Evolutionary conservation across 164 flowering plant species (phyloP).

Genomic region (Chloranthus sessilifolius): DNA sequence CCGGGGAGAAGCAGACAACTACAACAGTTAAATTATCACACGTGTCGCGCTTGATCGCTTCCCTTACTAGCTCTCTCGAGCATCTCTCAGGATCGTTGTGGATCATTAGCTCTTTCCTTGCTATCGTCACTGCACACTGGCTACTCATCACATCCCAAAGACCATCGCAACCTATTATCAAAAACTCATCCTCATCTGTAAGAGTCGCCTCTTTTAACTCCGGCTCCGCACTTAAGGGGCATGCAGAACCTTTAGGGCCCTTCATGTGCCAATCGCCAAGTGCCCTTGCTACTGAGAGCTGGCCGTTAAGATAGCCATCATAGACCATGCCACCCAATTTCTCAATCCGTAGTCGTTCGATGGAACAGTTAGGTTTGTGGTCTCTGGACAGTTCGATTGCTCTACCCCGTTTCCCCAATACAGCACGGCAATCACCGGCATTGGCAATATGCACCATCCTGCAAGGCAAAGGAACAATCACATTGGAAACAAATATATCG

Average conservation of each 20-base stretch:
- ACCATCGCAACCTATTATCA: conserved; percentile 92
- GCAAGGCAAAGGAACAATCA: conserved; percentile 9
- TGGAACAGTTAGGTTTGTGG: conserved; percentile 78
- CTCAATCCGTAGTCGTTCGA: conserved; percentile 78
- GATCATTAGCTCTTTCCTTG: conserved; percentile 73
- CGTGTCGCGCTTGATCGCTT: conserved; percentile 75
- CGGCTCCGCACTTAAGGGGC: conserved; percentile 90
- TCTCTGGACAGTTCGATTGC: conserved; percentile 87
- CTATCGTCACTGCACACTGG: conserved; percentile 87
- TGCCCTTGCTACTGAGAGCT: conserved; percentile 91
- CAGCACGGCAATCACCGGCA: conserved; percentile 97
- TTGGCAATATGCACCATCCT: conserved; percentile 81
- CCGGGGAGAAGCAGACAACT: conserved; percentile 78
- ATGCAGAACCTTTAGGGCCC: conserved; percentile 69
- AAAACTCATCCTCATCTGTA: conserved; percentile 84
- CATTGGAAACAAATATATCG: background rate
- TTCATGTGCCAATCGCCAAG: conserved; percentile 99
- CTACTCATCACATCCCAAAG: conserved; percentile 99
- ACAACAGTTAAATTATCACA: conserved; percentile 84
- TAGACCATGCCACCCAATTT: conserved; percentile 76
- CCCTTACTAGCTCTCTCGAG: conserved; percentile 74
- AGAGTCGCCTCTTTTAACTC: conserved; percentile 60
- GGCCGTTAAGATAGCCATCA: conserved; percentile 93
- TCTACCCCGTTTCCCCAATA: conserved; percentile 82
- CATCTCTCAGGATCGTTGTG: conserved; percentile 92